Conservation (phyloP, 1,139 yeast species). For the Saccharomyces hybrid region DNA sequence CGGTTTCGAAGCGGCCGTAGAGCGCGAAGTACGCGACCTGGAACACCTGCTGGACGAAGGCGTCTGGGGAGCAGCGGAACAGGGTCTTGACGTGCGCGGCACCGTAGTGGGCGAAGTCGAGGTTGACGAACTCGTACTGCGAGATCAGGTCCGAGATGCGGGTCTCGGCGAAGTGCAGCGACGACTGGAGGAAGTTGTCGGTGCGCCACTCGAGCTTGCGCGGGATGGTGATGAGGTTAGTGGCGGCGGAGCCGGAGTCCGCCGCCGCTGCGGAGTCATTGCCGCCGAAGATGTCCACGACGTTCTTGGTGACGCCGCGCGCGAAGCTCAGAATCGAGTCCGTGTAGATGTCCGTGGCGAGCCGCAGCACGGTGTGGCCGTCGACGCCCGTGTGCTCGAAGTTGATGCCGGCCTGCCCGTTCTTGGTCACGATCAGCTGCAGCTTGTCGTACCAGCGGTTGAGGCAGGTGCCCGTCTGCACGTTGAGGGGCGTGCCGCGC, state of each 20-base stretch:
- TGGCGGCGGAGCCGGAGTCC: neutral
- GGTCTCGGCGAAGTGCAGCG: conserved; percentile 86
- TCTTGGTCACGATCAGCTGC: conserved; percentile 78
- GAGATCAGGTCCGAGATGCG: conserved; percentile 78
- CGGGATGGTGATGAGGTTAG: conserved; percentile 55
- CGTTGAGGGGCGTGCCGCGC: conserved; percentile 44
- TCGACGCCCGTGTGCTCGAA: conserved; percentile 95
- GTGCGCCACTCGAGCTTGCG: conserved; percentile 84
- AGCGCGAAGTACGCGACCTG: conserved; percentile 89
- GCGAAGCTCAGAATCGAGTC: conserved; percentile 87
- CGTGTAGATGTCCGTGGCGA: conserved; percentile 84
- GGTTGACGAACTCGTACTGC: conserved; percentile 78
- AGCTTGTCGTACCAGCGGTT: conserved; percentile 93
- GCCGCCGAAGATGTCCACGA: conserved; percentile 50
- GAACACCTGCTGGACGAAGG: conserved; percentile 89
- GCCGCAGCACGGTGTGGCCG: conserved; percentile 85
- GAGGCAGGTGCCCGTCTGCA: conserved; percentile 89
- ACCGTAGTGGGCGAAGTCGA: conserved; percentile 73
- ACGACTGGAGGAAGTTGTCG: conserved; percentile 66
- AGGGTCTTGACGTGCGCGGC: conserved; percentile 62
- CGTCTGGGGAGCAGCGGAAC: conserved; percentile 89
- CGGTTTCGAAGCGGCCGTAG: conserved; percentile 86
- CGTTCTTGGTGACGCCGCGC: conserved; percentile 66
- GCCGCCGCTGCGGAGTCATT: conserved; percentile 21
- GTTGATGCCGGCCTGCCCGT: conserved; percentile 88